Conservation (phyloP, 176 grass and related monocot species). For the Hsuehochloa calcarea region DNA sequence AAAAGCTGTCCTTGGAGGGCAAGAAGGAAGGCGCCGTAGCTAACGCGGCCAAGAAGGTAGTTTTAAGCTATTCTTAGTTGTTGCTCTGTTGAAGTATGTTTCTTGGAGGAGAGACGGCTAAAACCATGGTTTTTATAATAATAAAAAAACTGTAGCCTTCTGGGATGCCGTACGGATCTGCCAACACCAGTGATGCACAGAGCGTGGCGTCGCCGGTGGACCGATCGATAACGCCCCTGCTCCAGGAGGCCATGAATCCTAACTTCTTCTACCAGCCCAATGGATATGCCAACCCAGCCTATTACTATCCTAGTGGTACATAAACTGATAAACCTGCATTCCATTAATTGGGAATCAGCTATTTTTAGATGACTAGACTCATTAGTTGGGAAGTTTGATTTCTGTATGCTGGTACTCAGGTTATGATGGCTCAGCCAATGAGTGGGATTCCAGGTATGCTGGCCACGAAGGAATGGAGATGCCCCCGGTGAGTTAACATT, state of each 20-base stretch:
- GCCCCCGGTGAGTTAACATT: conserved; percentile 40
- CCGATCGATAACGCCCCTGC: conserved; percentile 65
- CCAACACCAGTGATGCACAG: conserved; percentile 45
- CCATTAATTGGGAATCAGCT: neutral
- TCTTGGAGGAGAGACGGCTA: neutral
- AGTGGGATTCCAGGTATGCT: conserved; percentile 76
- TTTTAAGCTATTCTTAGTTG: neutral
- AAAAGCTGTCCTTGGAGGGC: conserved; percentile 70
- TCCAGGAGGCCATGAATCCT: conserved; percentile 79
- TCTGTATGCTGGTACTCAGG: conserved; percentile 46
- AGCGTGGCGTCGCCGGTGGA: conserved; percentile 35
- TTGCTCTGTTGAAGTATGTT: neutral
- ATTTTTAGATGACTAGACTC: neutral
- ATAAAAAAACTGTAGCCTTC: conserved; percentile 36
- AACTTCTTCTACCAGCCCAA: conserved; percentile 60
- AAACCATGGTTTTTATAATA: neutral
- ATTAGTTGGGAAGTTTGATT: neutral
- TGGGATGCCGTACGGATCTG: conserved; percentile 49
- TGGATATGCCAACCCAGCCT: conserved; percentile 55
- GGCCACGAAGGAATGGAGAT: conserved; percentile 69
- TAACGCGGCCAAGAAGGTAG: conserved; percentile 61
- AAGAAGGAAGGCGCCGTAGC: conserved; percentile 53
- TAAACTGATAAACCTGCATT: neutral
- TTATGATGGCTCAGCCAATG: conserved; percentile 76
- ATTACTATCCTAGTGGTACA: conserved; percentile 64